phyloP scores from a whole-genome alignment of 2,329 filamentous ascomycete species.

The Scorias spongiosa region DNA sequence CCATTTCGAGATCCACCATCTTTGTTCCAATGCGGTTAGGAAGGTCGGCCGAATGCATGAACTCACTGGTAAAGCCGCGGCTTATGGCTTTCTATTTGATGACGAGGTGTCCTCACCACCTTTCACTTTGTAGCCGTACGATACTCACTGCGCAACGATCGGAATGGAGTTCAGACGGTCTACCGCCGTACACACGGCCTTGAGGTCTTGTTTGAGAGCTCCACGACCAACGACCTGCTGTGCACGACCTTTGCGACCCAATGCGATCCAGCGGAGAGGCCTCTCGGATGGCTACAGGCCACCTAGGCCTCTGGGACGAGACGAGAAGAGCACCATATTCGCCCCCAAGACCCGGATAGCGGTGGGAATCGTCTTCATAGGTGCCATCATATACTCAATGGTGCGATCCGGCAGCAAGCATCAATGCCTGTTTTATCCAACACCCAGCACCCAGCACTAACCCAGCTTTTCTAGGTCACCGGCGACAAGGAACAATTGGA shows the following conservation, averaged over 20 bases:
- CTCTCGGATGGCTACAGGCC: slow-evolving; percentile 11
- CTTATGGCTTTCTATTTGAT: neutral
- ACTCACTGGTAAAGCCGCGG: neutral
- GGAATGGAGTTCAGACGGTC: neutral
- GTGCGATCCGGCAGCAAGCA: slow-evolving; percentile 23
- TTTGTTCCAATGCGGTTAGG: neutral
- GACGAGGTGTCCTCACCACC: no score
- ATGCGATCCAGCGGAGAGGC: slow-evolving; percentile 9
- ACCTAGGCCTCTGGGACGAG: slow-evolving; percentile 13
- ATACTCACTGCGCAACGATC: neutral
- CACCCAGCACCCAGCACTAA: slow-evolving; percentile 2
- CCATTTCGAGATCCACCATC: no score
- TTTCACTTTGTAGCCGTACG: no score
- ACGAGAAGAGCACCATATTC: slow-evolving; percentile 21
- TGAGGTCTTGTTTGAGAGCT: slow-evolving; percentile 9
- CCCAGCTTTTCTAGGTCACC: slow-evolving; percentile 18
- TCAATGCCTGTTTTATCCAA: neutral
- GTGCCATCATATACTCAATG: slow-evolving; percentile 44
- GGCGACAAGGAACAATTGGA: slow-evolving; percentile 35
- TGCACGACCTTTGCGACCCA: neutral
- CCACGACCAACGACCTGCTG: slow-evolving; percentile 4
- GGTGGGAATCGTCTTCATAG: slow-evolving; percentile 36
- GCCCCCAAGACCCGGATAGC: slow-evolving; percentile 29
- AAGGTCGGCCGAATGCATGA: neutral
- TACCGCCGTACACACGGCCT: neutral